Evolutionary conservation across 169 alveolate genomes (phyloP), one percentile per base, ranked within the genome.

Genomic region (Blepharisma undulans): DNA sequence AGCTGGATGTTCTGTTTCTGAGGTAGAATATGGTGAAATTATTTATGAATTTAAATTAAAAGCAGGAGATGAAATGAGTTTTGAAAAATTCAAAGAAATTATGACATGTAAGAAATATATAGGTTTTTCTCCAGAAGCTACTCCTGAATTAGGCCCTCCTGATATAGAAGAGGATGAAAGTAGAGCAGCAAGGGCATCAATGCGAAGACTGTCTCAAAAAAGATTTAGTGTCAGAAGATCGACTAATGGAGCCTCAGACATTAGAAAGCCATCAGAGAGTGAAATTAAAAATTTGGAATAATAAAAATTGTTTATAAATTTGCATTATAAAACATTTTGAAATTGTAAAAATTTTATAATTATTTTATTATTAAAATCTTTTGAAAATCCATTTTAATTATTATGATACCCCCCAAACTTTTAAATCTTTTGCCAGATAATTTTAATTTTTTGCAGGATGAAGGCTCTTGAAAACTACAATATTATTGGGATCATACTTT

Each of bases 1-100:
- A 59, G 89, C 89, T 19, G 89, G 89, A 8, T 84, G 89, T 36
- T 84, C n/a, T 60, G 60, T 84, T 2, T 34, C 89, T n/a, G 36
- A 32, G 12, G 1, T 59, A n/a, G 89, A 84, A 34, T 25, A 32
- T 8, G 59, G 60, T 22, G 89, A 84, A 84, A 18, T 84, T 60
- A 25, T 32, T 7, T n/a, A 84, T 84, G 89, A 84, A 22, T 84
- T 84, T 84, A 22, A 84, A 30, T 60, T 84, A 29, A 34, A 48
- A 25, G 74, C 89, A n/a, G 77, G 77, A 25, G 77, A 84, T 84
- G 33, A 25, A 32, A 48, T 84, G 77, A 84, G 34, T n/a, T 84
- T 36, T 60, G 89, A 84, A 34, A 21, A 84, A 76, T 84, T 84
- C 60, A 84, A 84, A 84, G 74, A 34, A 19, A 12, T 84, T 12